These are phyloP conservation scores for sweet orange (Citrus sinensis) DNA, from an alignment of 345 rosid species.

Conservation along the genomic window DNA sequence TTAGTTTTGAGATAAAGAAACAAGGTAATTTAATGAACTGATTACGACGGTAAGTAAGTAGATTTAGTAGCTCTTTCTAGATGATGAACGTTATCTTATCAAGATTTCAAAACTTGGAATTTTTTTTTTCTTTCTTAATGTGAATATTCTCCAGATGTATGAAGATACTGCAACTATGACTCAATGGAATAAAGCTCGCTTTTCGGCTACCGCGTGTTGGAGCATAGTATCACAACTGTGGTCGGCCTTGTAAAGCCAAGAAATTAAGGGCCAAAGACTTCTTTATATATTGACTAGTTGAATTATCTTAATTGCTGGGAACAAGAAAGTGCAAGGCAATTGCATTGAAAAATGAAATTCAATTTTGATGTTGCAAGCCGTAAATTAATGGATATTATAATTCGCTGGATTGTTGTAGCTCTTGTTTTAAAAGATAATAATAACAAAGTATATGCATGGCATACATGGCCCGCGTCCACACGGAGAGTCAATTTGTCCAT, in stretches of 20 bases:
- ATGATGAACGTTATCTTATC: no score
- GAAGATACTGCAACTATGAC: background rate
- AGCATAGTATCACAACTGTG: background rate
- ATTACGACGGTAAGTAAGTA: background rate
- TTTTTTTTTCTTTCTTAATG: background rate
- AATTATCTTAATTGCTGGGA: background rate
- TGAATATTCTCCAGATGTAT: background rate
- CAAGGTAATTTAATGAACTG: background rate
- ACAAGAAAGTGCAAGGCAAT: background rate
- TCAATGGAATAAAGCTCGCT: background rate
- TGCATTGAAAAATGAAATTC: background rate
- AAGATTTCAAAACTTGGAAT: background rate
- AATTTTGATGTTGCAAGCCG: background rate
- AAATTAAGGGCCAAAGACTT: background rate
- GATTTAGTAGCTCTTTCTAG: background rate
- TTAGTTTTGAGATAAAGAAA: background rate
- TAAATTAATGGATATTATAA: background rate
- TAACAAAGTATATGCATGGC: background rate
- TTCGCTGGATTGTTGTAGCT: background rate
- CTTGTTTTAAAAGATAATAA: background rate
- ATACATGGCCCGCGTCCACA: background rate
- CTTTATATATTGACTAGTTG: background rate
- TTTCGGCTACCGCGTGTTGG: background rate
- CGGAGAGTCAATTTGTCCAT: background rate
- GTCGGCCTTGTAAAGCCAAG: constrained; percentile 7